Conservation (phyloP, 345 rosid genomes). For the Stellera chamaejasme region DNA sequence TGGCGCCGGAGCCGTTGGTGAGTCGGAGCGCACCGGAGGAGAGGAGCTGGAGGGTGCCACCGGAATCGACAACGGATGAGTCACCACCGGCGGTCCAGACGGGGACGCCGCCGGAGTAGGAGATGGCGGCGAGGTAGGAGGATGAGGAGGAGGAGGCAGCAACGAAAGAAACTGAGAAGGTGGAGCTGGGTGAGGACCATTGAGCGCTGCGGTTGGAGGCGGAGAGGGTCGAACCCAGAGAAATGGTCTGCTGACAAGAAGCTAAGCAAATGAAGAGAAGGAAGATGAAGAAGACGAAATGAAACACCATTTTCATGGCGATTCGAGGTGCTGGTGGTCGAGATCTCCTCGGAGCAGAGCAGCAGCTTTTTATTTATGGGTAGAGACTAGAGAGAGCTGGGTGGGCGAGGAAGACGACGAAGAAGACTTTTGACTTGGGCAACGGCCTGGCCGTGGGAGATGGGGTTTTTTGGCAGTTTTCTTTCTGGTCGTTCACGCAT, state of each 20-base stretch:
- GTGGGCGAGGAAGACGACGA: no score
- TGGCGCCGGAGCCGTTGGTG: slow-evolving; percentile 42
- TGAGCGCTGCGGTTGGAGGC: slow-evolving; percentile 28
- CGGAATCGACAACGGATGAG: slow-evolving; percentile 32
- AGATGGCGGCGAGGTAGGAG: slow-evolving; percentile 35
- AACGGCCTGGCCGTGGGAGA: no score
- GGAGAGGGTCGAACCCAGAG: slow-evolving; percentile 31
- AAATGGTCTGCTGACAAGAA: slow-evolving; percentile 19
- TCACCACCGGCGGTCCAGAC: slow-evolving; percentile 39
- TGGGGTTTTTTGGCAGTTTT: no score
- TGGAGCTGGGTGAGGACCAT: slow-evolving; percentile 32
- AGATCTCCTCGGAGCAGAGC: no score
- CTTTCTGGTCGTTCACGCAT: no score
- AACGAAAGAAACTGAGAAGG: slow-evolving; percentile 40
- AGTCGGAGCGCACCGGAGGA: slow-evolving; percentile 49
- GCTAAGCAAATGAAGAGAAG: slow-evolving; percentile 3
- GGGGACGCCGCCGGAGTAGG: slow-evolving; percentile 32
- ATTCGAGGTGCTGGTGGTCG: no score
- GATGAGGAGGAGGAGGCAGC: slow-evolving; percentile 16
- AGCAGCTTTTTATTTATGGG: no score
- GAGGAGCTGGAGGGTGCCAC: slow-evolving; percentile 35
- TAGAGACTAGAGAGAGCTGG: no score
- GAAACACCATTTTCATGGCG: neutral
- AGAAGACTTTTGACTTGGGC: no score
- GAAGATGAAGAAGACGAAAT: neutral